These are phyloP conservation scores for Tetrapisispora nanseiensis DNA, from an alignment of 805 yeast genomes.

Conservation along the genomic window DNA sequence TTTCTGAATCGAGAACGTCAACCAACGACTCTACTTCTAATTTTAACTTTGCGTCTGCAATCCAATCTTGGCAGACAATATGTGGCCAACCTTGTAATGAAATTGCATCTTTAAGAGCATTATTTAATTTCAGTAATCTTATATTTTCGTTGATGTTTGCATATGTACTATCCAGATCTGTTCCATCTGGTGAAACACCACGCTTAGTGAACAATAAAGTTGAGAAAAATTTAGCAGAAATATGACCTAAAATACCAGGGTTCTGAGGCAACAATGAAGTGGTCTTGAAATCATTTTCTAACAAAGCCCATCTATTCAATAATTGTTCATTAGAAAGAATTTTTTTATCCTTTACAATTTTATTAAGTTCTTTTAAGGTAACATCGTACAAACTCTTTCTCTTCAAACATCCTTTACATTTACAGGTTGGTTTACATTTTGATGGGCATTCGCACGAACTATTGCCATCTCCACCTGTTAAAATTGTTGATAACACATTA, in stretches of 20 bases:
- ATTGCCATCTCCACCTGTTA: constrained; percentile 15
- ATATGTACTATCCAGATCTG: constrained; percentile 77
- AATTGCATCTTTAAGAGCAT: constrained; percentile 88
- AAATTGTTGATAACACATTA: constrained; percentile 16
- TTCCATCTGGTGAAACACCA: constrained; percentile 66
- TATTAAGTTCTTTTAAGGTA: constrained; percentile 37
- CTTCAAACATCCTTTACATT: constrained; percentile 7
- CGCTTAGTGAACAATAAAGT: constrained; percentile 64
- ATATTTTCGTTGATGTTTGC: constrained; percentile 75
- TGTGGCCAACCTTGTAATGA: constrained; percentile 88
- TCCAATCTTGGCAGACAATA: constrained; percentile 86
- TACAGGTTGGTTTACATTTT: constrained; percentile 8
- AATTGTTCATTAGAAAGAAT: constrained; percentile 72
- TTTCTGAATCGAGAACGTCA: constrained; percentile 56
- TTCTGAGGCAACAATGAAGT: constrained; percentile 88
- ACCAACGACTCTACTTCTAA: constrained; percentile 78
- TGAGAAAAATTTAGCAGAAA: constrained; percentile 70
- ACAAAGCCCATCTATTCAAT: constrained; percentile 65
- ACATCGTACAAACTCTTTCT: constrained; percentile 20
- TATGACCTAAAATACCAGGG: constrained; percentile 90
- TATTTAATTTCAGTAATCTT: constrained; percentile 64
- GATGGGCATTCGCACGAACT: constrained; percentile 13
- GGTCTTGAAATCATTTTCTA: constrained; percentile 79
- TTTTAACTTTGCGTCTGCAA: constrained; percentile 78
- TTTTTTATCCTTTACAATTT: constrained; percentile 34